Percentiles rank a stretch among this genome's conserved stretches.
These are phyloP conservation scores for Fusarium euwallaceae DNA, from an alignment of 2,329 filamentous ascomycete species.

Conservation along the genomic window DNA sequence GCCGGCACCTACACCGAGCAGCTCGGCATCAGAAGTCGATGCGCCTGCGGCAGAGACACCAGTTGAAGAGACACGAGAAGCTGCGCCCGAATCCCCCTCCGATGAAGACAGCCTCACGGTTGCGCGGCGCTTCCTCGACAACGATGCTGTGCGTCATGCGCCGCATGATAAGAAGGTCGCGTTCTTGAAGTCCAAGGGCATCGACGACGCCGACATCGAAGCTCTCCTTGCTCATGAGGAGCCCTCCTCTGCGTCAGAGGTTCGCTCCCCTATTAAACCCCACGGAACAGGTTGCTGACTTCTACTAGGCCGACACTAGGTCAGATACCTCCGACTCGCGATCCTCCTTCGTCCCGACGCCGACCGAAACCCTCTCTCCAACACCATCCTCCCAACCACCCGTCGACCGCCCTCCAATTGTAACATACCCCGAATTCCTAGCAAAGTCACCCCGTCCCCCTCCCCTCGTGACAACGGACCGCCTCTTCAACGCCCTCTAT, in stretches of 20 bases:
- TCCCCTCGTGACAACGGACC: constrained; percentile 72
- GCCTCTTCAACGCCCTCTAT: constrained; percentile 71
- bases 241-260: constrained; percentile 27
- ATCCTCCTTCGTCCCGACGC: constrained; percentile 28
- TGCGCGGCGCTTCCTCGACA: constrained; percentile 81
- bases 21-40: constrained; percentile 34
- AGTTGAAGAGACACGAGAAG: constrained; percentile 15
- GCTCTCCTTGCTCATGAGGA: constrained; percentile 64
- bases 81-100: neutral
- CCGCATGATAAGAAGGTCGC: constrained; percentile 78
- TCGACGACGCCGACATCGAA: constrained; percentile 76
- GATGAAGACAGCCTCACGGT: constrained; percentile 64
- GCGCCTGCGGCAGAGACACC: constrained; percentile 14
- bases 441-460: constrained; percentile 67
- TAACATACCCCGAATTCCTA: constrained; percentile 80
- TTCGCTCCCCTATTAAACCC: constrained; percentile 13
- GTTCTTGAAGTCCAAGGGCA: constrained; percentile 83
- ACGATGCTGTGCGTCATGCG: constrained; percentile 78
- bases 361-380: constrained; percentile 44
- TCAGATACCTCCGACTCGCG: constrained; percentile 23
- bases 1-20: constrained; percentile 34
- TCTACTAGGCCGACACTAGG: constrained; percentile 2
- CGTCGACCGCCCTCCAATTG: constrained; percentile 70
- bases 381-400: constrained; percentile 37
- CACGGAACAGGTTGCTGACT: neutral